Conservation (phyloP, 1,139 yeast genomes). For the Blastobotrys raffinosifermentans region DNA sequence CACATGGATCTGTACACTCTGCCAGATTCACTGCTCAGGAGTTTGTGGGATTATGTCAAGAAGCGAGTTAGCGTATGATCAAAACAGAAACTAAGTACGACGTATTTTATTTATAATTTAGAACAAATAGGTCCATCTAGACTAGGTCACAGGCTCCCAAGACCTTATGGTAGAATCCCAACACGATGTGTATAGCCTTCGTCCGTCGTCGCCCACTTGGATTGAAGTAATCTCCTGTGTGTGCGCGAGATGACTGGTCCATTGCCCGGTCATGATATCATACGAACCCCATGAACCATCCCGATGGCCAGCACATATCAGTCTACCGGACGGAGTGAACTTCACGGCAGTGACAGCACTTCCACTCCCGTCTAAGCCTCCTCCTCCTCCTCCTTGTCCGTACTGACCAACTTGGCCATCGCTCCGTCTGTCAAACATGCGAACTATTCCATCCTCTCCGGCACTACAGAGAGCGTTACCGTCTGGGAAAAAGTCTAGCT, state of each 20-base stretch:
- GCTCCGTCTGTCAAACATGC: conserved; percentile 69
- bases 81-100: background rate
- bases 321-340: conserved; percentile 69
- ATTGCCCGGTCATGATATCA: conserved; percentile 65
- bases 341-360: conserved; percentile 54
- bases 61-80: conserved; percentile 37
- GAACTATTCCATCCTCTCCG: conserved; percentile 71
- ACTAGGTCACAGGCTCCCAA: too few species aligned
- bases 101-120: background rate
- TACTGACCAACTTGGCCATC: conserved; percentile 64
- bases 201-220: conserved; percentile 66
- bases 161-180: conserved; percentile 32
- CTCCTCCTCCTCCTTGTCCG: conserved; percentile 32
- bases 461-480: conserved; percentile 56
- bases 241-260: conserved; percentile 56
- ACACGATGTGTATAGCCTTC: conserved; percentile 33
- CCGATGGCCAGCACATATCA: conserved; percentile 69
- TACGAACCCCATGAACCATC: conserved; percentile 71
- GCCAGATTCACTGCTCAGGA: conserved; percentile 85
- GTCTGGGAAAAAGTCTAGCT: conserved; percentile 63
- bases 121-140: conserved; percentile 6
- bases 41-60: conserved; percentile 91
- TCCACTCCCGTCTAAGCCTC: conserved; percentile 6
- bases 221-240: conserved; percentile 58
- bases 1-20: conserved; percentile 92